These are phyloP conservation scores for Candida mattraensis DNA, from an alignment of 805 yeast species.

Conservation along the genomic window DNA sequence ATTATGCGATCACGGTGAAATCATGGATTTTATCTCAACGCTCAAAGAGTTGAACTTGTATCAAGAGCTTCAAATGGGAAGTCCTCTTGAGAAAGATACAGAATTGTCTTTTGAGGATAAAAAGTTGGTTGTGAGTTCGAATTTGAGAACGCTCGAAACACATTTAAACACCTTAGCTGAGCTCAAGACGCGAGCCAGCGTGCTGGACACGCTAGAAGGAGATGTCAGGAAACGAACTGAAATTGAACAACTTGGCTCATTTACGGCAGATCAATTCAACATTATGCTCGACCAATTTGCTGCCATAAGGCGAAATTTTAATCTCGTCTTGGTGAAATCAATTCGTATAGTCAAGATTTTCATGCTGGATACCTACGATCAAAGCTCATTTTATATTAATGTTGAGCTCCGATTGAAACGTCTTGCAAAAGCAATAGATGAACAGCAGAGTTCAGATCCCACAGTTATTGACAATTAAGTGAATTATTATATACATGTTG, in stretches of 20 bases:
- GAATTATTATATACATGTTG: no score
- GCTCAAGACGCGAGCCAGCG: slow-evolving; percentile 7
- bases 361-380: slow-evolving; percentile 20
- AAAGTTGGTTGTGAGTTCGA: slow-evolving; percentile 12
- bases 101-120: slow-evolving; percentile 13
- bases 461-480: slow-evolving; percentile 6
- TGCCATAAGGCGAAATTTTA: slow-evolving; percentile 9
- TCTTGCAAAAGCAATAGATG: slow-evolving; percentile 3
- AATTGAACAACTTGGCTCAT: slow-evolving; percentile 6
- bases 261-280: slow-evolving; percentile 3
- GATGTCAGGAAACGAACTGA: slow-evolving; percentile 11
- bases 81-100: slow-evolving; percentile 1
- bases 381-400: slow-evolving; percentile 13
- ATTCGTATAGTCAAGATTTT: slow-evolving; percentile 19
- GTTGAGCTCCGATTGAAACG: slow-evolving; percentile 10
- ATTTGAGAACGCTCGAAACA: slow-evolving; percentile 9
- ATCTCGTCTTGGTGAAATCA: slow-evolving; percentile 16
- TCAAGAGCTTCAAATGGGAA: slow-evolving; percentile 4
- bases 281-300: slow-evolving; percentile 12
- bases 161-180: slow-evolving; percentile 14
- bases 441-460: neutral
- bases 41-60: slow-evolving; percentile 12
- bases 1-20: slow-evolving; percentile 6
- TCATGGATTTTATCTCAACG: slow-evolving; percentile 7
- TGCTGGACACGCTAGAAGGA: slow-evolving; percentile 9